Evolutionary conservation across 2,329 filamentous ascomycete species (phyloP).

Genomic region (Rutstroemia sydowiana): DNA sequence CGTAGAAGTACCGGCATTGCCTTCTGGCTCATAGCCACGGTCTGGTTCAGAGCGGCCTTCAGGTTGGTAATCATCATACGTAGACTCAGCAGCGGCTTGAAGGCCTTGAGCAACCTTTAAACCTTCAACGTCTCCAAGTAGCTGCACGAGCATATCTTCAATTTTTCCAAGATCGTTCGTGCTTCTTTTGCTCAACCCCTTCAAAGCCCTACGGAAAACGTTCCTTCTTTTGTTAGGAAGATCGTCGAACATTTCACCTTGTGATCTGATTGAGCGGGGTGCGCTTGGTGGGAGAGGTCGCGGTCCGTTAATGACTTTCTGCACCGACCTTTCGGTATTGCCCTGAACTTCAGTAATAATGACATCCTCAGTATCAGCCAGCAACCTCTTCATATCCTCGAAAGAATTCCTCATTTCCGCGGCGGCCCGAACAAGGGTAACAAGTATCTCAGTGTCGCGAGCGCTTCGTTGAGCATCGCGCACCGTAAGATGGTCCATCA

Average conservation of each 20-base stretch:
- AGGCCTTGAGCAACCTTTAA: constrained; percentile 54
- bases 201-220: constrained; percentile 89
- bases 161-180: constrained; percentile 83
- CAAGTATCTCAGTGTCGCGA: constrained; percentile 90
- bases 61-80: constrained; percentile 61
- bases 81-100: constrained; percentile 37
- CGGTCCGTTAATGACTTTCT: constrained; percentile 77
- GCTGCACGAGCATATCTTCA: constrained; percentile 84
- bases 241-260: constrained; percentile 47
- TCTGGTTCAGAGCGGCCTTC: constrained; percentile 60
- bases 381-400: constrained; percentile 87
- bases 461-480: constrained; percentile 94
- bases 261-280: constrained; percentile 41
- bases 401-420: constrained; percentile 97
- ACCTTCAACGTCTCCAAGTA: constrained; percentile 85
- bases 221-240: constrained; percentile 74
- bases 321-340: constrained; percentile 77
- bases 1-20: constrained; percentile 66
- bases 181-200: constrained; percentile 81
- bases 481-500: constrained; percentile 98
- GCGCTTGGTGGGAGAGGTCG: constrained; percentile 66
- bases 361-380: constrained; percentile 82
- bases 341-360: constrained; percentile 83
- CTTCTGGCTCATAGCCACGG: constrained; percentile 76
- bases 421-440: constrained; percentile 86